Base-by-base conservation (phyloP, 2,329 filamentous ascomycete genomes). In the Botrytis byssoidea region DNA sequence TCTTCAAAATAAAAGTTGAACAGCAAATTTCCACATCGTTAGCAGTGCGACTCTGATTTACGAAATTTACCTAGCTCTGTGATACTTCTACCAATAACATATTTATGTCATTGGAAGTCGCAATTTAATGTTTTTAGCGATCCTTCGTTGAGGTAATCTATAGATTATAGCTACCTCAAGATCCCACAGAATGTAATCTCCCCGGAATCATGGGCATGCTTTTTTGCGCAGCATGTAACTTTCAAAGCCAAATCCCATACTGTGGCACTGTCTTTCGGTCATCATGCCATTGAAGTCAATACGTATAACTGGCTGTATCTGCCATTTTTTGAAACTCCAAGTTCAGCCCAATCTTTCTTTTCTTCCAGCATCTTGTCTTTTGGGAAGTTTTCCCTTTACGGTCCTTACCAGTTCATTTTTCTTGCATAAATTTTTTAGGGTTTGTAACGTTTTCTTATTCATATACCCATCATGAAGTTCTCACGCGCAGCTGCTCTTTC, bases 21-120 rank as follows among this genome's bases (percentile, higher is more conserved):
- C 40, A 57, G 29, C n/a, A 72, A 67, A 72, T 67, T 67, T 72
- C 70, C 70, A 72, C 70, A 57, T 42, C 22, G n/a, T 35, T 51
- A 10, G 22, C 60, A 25, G 32, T 18, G 59, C 59, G 42, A 71
- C 60, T 40, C 25, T 57, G n/a, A 64, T 66, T 32, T 35, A 71
- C 44, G 35, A 66, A 71, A 66, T 25, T 18, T 10, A 42, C 9
- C 60, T 44, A 48, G n/a, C 57, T 29, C 40, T 71, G 46, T 29
- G 5, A 20, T 55, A 14, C 7, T 40, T 32, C n/a, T 51, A 42
- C 46, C 44, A 65, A 44, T 65, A 63, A 44, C 20, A 57, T 57
- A 20, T 20, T 64, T 3, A 14, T 51, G 20, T 42, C 20, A 14
- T 55, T 35, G 10, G 44, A 71, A 51, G 44, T 61, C 14, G 60